A percentile compares a stretch with the other conserved stretches of the same genome.
phyloP scores from a whole-genome alignment of 148 eudicot genomes.

The Mesembryanthemum crystallinum region DNA sequence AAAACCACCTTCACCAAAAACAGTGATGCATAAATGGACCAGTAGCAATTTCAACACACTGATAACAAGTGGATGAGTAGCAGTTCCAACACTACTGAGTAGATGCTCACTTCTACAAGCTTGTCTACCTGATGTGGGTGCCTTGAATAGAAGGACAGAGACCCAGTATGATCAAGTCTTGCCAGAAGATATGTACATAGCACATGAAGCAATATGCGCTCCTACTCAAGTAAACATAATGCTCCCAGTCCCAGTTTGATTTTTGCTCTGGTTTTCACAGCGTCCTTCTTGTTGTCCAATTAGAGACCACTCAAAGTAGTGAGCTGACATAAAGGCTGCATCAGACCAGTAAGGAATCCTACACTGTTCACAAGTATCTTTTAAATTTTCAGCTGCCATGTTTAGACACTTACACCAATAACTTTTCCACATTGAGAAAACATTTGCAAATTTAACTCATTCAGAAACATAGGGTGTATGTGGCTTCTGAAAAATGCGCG shows the following conservation, averaged over 20 bases:
- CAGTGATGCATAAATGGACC: constrained; percentile 45
- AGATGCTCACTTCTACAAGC: neutral
- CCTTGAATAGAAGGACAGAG: neutral
- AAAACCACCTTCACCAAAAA: constrained; percentile 34
- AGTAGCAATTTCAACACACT: constrained; percentile 31
- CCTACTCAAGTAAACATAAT: neutral
- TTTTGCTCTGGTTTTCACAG: neutral
- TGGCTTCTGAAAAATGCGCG: no score
- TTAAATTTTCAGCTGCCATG: no score
- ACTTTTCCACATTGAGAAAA: no score
- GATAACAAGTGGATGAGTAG: no score
- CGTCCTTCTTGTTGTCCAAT: neutral
- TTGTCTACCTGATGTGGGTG: neutral
- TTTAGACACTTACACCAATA: no score
- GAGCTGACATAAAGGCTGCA: neutral
- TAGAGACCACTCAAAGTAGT: neutral
- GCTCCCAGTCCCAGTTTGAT: neutral
- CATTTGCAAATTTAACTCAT: no score
- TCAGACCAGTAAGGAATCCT: neutral
- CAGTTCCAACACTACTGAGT: no score
- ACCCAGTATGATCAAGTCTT: neutral
- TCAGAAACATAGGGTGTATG: no score
- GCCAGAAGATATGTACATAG: neutral
- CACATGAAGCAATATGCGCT: neutral
- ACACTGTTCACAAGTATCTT: neutral